Evolutionary conservation across 768 basidiomycete species (phyloP).

Genomic region (Termitomyces titanicus): DNA sequence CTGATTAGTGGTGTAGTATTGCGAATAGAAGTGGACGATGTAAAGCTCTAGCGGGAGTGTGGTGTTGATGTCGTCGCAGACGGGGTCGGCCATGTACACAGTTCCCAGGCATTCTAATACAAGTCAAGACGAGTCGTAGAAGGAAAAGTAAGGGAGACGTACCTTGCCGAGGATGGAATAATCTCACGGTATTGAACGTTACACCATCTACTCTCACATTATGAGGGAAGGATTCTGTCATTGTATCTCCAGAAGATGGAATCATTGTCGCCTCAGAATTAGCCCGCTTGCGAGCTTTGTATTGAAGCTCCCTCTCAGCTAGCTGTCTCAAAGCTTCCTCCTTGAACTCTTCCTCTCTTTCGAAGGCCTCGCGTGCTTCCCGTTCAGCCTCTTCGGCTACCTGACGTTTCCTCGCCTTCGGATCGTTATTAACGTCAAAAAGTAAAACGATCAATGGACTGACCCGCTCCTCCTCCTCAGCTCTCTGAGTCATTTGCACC

Average conservation of each 20-base stretch:
- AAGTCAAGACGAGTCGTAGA: not conserved
- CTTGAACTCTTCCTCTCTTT: constrained; percentile 63
- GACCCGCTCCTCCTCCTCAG: constrained; percentile 65
- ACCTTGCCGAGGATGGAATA: constrained; percentile 75
- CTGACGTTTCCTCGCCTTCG: constrained; percentile 48
- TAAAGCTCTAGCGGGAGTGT: constrained; percentile 66
- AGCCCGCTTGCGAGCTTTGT: constrained; percentile 45
- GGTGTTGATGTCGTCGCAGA: constrained; percentile 58
- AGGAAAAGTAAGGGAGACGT: constrained; percentile 14
- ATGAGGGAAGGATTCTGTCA: constrained; percentile 56
- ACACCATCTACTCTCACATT: constrained; percentile 59
- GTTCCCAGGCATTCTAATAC: constrained; percentile 57
- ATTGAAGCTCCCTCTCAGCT: constrained; percentile 48
- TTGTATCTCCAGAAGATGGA: constrained; percentile 44
- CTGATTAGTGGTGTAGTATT: constrained; percentile 66
- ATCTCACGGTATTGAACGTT: constrained; percentile 59
- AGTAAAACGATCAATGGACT: constrained; percentile 14
- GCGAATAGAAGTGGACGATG: constrained; percentile 59
- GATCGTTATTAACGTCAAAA: not conserved
- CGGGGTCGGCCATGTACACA: constrained; percentile 69
- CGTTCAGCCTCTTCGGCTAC: constrained; percentile 57
- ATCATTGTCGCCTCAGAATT: constrained; percentile 4
- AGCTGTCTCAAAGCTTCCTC: constrained; percentile 61
- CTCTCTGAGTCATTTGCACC: constrained; percentile 72
- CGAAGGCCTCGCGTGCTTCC: constrained; percentile 49